These are phyloP conservation scores for Prinsepia uniflora DNA, from an alignment of 306 rosid species.

Conservation along the genomic window DNA sequence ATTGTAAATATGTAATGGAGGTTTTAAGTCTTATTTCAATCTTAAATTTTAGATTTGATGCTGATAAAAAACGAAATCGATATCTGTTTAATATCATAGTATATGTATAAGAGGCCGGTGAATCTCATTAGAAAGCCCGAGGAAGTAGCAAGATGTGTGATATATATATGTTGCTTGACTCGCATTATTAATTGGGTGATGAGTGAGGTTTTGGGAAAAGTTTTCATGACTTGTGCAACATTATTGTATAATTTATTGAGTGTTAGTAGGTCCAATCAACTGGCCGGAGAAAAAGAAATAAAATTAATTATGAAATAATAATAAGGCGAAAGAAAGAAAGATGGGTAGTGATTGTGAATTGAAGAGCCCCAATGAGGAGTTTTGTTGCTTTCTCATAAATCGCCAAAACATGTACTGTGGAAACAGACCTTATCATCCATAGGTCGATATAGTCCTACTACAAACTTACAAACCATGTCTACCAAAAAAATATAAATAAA, in stretches of 20 bases:
- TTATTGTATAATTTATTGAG: neutral
- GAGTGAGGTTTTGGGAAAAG: neutral
- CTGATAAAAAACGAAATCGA: too few relatives aligned
- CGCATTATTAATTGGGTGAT: neutral
- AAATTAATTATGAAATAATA: neutral
- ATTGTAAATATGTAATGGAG: too few relatives aligned
- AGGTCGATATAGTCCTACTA: too few relatives aligned
- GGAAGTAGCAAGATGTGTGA: too few relatives aligned
- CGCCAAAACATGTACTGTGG: conserved; percentile 44
- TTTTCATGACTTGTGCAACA: neutral
- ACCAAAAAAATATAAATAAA: too few relatives aligned
- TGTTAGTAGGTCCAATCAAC: conserved; percentile 3
- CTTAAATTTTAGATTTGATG: too few relatives aligned
- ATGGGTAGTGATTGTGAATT: conserved; percentile 19
- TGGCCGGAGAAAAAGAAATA: neutral
- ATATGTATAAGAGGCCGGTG: too few relatives aligned
- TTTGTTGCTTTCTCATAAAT: conserved; percentile 58
- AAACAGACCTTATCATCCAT: conserved; percentile 26
- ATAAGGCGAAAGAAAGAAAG: neutral
- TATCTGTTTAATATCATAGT: too few relatives aligned
- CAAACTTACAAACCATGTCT: too few relatives aligned
- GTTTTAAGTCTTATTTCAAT: too few relatives aligned
- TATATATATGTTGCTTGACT: neutral
- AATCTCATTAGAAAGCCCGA: too few relatives aligned
- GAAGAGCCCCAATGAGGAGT: conserved; percentile 28